Conservation (phyloP, 768 basidiomycete species). For the Rhizopogon vesiculosus region DNA sequence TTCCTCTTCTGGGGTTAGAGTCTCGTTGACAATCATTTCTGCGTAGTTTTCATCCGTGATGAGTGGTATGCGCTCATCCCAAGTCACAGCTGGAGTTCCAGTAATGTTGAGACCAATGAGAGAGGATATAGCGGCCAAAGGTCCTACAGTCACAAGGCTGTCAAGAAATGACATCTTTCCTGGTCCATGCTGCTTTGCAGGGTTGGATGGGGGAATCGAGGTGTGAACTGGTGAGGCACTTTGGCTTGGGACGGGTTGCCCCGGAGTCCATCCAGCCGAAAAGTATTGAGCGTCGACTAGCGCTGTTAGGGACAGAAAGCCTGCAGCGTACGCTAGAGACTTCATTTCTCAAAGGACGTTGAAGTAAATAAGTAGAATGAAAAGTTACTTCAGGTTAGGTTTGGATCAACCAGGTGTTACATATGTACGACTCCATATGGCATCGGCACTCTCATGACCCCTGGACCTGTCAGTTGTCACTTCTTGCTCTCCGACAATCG, state of each 20-base stretch:
- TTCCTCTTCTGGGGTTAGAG: slow-evolving; percentile 58
- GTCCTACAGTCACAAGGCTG: slow-evolving; percentile 44
- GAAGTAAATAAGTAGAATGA: slow-evolving; percentile 12
- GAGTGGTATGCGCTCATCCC: slow-evolving; percentile 72
- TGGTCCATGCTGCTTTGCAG: slow-evolving; percentile 16
- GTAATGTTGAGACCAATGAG: slow-evolving; percentile 70
- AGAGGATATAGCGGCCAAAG: slow-evolving; percentile 49
- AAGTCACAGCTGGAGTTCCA: slow-evolving; percentile 39
- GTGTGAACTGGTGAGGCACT: slow-evolving; percentile 10
- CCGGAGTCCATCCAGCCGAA: slow-evolving; percentile 78
- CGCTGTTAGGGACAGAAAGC: slow-evolving; percentile 16
- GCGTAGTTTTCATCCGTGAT: slow-evolving; percentile 82
- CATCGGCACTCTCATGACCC: too few relatives aligned
- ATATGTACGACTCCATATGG: too few relatives aligned
- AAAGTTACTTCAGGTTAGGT: background rate
- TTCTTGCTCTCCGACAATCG: too few relatives aligned
- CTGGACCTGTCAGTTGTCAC: too few relatives aligned
- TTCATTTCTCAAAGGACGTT: slow-evolving; percentile 44
- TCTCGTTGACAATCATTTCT: slow-evolving; percentile 68
- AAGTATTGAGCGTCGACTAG: slow-evolving; percentile 64
- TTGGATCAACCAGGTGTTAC: background rate
- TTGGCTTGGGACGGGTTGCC: slow-evolving; percentile 46
- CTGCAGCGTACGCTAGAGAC: slow-evolving; percentile 33
- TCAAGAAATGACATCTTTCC: slow-evolving; percentile 23
- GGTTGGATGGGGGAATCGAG: slow-evolving; percentile 18